phyloP scores from a whole-genome alignment of 2,329 filamentous ascomycete species.

The Aspergillus sp. region DNA sequence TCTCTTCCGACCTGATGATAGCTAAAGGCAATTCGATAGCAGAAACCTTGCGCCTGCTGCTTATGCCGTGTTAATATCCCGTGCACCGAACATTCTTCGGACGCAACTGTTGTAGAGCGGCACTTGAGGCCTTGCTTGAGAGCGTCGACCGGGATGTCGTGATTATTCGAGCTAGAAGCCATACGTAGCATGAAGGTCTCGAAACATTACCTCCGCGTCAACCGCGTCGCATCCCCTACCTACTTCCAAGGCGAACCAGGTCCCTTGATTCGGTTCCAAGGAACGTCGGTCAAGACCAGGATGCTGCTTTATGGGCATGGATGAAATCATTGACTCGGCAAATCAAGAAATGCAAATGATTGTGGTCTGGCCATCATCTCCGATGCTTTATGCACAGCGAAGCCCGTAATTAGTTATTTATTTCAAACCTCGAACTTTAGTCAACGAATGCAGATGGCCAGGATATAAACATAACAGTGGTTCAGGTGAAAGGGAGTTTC shows the following conservation, averaged over 20 bases:
- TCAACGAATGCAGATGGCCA: no score
- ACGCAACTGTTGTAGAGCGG: background rate
- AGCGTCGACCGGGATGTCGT: no score
- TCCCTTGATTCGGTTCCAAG: background rate
- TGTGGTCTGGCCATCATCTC: background rate
- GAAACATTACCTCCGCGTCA: background rate
- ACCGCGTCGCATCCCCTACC: background rate
- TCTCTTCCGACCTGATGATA: background rate
- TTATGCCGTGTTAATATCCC: background rate
- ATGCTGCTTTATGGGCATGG: background rate
- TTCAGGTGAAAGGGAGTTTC: no score
- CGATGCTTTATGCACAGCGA: background rate
- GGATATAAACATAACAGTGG: no score
- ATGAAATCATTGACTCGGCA: background rate
- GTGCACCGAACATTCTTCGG: background rate
- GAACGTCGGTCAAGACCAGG: background rate
- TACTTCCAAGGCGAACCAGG: background rate
- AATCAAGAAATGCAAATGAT: background rate
- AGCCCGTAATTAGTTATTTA: background rate
- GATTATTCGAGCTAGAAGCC: background rate
- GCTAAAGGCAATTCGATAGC: background rate
- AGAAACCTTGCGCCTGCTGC: background rate
- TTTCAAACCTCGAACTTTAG: background rate
- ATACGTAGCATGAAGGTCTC: background rate
- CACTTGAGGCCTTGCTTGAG: no score